phyloP scores from a whole-genome alignment of 306 rosid species.

The Cucurbita maxima region DNA sequence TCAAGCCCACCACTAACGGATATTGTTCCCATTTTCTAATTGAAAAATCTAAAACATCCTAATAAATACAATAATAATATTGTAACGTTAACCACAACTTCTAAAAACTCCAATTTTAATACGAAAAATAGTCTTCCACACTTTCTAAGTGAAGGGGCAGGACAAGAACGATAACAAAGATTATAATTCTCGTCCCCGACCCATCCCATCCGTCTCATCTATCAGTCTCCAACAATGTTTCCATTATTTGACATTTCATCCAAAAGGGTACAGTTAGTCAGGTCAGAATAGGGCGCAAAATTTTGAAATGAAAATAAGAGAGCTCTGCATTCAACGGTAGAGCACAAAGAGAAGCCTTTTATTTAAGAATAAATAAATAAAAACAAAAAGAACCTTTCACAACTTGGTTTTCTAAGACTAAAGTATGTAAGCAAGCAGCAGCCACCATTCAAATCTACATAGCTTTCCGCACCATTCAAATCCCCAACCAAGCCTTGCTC shows the following conservation, averaged over 20 bases:
- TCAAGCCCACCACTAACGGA: too few relatives aligned
- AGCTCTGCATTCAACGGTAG: neutral
- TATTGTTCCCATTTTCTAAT: too few relatives aligned
- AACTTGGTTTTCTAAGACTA: conserved; percentile 35
- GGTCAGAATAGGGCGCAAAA: neutral
- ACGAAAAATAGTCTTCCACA: too few relatives aligned
- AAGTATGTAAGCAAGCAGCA: conserved; percentile 17
- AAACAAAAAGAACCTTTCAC: conserved; percentile 15
- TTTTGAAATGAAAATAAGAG: neutral
- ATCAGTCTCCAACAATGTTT: neutral
- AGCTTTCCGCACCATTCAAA: conserved; percentile 28
- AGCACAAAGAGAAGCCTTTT: neutral
- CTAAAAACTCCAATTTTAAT: too few relatives aligned
- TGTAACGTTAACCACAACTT: too few relatives aligned
- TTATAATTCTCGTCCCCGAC: too few relatives aligned
- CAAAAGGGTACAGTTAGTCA: neutral
- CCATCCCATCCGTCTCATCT: too few relatives aligned
- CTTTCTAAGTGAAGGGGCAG: too few relatives aligned
- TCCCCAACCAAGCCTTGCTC: too few relatives aligned
- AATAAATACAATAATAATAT: too few relatives aligned
- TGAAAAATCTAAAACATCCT: too few relatives aligned
- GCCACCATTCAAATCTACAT: conserved; percentile 48
- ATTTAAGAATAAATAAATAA: conserved; percentile 9
- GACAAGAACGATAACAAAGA: too few relatives aligned
- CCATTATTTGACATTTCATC: neutral